A percentile compares a stretch with the other conserved stretches of the same genome.
Conservation (phyloP, 2,329 filamentous ascomycete species). For the Aspergillus piperis region DNA sequence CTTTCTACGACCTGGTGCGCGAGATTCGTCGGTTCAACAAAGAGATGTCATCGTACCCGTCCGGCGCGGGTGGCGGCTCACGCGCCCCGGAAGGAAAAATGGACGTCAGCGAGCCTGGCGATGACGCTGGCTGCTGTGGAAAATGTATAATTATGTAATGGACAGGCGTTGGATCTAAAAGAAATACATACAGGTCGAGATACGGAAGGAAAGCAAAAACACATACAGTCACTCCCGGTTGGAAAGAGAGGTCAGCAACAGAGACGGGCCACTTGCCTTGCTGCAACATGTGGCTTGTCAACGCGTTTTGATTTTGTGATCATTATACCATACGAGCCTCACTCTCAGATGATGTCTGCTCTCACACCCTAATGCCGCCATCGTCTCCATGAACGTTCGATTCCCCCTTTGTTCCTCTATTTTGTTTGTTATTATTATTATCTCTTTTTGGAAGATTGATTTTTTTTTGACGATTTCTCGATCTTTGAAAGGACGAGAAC, state of each 20-base stretch:
- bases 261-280: conserved; percentile 19
- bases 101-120: conserved; percentile 65
- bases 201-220: conserved; percentile 23
- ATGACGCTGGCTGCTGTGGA: conserved; percentile 71
- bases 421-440: conserved; percentile 18
- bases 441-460: conserved; percentile 29
- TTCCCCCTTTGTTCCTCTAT: conserved; percentile 41
- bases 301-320: conserved; percentile 25
- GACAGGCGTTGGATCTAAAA: conserved; percentile 21
- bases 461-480: conserved; percentile 27
- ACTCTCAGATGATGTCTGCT: conserved; percentile 34
- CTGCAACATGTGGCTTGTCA: conserved; percentile 25
- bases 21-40: conserved; percentile 98
- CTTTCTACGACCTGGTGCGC: conserved; percentile 97
- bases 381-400: conserved; percentile 44
- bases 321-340: conserved; percentile 29
- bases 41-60: conserved; percentile 87
- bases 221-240: conserved; percentile 16
- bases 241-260: conserved; percentile 23
- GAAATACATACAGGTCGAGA: conserved; percentile 23
- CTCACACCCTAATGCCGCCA: conserved; percentile 34
- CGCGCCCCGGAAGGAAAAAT: conserved; percentile 67
- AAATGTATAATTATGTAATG: conserved; percentile 79
- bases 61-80: conserved; percentile 64
- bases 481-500: conserved; percentile 29